Percentiles rank a stretch among this genome's conserved stretches.
Conservation (phyloP, 352 stramenopile species). For the Globisporangium splendens region DNA sequence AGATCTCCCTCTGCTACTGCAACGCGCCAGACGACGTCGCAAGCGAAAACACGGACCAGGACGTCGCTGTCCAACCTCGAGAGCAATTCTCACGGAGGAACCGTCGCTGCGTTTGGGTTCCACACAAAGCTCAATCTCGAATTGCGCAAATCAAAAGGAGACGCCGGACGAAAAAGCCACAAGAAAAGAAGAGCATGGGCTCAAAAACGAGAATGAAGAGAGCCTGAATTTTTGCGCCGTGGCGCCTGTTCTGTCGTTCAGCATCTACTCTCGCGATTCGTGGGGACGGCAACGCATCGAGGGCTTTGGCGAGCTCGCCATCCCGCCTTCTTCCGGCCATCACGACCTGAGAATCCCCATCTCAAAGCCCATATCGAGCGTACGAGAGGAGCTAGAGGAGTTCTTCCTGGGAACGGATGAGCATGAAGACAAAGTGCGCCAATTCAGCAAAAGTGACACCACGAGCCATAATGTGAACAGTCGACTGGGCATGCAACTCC, state of each 20-base stretch:
- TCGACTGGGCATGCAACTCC: conserved; percentile 31
- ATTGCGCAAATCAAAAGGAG: conserved; percentile 3
- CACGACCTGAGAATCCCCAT: conserved; percentile 37
- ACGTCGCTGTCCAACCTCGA: not conserved
- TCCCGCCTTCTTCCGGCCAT: conserved; percentile 24
- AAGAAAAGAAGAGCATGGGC: not conserved
- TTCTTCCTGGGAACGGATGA: conserved; percentile 53
- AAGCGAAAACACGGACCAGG: not conserved
- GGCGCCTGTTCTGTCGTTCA: conserved; percentile 21
- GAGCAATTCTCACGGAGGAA: not conserved
- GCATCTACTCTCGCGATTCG: conserved; percentile 42
- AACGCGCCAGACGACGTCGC: not conserved
- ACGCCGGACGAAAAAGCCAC: not conserved
- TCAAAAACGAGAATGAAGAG: not conserved
- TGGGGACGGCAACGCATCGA: conserved; percentile 38
- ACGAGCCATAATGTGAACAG: conserved; percentile 18
- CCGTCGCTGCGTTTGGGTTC: conserved; percentile 12
- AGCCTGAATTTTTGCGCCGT: not conserved
- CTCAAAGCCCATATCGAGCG: conserved; percentile 24
- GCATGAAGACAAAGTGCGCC: not conserved
- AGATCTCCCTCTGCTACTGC: not conserved
- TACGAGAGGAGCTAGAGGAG: conserved; percentile 53
- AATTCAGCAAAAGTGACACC: conserved; percentile 4
- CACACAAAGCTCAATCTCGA: conserved; percentile 17
- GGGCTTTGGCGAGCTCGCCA: conserved; percentile 32